Conservation (phyloP, 768 basidiomycete species). For the Tephrocybe sp. region DNA sequence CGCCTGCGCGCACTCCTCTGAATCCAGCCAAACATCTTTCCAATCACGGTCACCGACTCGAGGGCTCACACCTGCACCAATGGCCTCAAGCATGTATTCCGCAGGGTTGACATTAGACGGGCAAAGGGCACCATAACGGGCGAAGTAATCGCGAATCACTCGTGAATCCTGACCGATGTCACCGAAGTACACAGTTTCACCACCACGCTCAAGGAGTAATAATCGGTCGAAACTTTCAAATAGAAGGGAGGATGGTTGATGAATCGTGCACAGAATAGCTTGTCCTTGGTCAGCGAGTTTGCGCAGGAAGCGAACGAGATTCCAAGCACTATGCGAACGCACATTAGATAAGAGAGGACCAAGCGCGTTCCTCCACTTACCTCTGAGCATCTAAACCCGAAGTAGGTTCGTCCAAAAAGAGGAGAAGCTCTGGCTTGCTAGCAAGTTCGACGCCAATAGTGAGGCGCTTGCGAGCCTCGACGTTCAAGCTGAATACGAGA, state of each 20-base stretch:
- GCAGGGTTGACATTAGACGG: constrained; percentile 79
- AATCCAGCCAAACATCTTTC: constrained; percentile 83
- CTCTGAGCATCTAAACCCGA: constrained; percentile 46
- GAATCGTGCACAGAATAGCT: constrained; percentile 89
- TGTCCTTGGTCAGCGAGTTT: constrained; percentile 86
- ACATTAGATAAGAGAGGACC: constrained; percentile 54
- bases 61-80: constrained; percentile 78
- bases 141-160: constrained; percentile 75
- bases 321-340: constrained; percentile 61
- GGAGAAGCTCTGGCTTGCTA: constrained; percentile 77
- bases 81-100: constrained; percentile 82
- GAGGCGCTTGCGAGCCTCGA: constrained; percentile 78
- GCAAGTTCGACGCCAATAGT: constrained; percentile 93
- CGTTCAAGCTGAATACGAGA: constrained; percentile 66
- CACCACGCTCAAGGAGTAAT: constrained; percentile 70
- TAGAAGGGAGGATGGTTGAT: constrained; percentile 82
- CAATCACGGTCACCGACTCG: constrained; percentile 80
- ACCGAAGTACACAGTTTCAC: constrained; percentile 93
- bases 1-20: constrained; percentile 51
- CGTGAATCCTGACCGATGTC: constrained; percentile 77
- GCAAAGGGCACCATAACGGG: constrained; percentile 69
- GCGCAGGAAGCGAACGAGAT: constrained; percentile 75
- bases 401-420: constrained; percentile 62
- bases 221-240: constrained; percentile 86
- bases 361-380: constrained; percentile 17